phyloP scores from a whole-genome alignment of 148 eudicot species.

The Amaranthus hypochondriacus region DNA sequence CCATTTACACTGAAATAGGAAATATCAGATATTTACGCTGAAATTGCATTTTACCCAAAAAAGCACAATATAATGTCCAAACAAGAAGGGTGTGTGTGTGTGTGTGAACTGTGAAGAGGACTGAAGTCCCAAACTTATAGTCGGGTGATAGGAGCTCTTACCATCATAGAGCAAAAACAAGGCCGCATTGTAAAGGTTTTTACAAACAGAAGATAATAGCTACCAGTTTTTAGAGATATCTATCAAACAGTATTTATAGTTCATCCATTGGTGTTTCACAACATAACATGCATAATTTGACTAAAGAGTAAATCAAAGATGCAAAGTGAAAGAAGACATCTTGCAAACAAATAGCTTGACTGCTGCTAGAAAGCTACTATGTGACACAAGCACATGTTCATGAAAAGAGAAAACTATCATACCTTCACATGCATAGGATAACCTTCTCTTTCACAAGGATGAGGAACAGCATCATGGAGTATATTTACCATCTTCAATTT shows the following conservation, averaged over 20 bases:
- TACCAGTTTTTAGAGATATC: too few species aligned
- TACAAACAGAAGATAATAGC: too few species aligned
- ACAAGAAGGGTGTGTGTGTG: too few species aligned
- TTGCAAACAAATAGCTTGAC: background rate
- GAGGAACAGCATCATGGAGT: constrained; percentile 82
- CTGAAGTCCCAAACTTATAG: background rate
- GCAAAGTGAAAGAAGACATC: background rate
- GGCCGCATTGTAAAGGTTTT: too few species aligned
- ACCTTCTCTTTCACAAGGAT: constrained; percentile 55
- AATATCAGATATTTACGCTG: too few species aligned
- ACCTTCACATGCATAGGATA: constrained; percentile 96
- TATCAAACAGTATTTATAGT: background rate
- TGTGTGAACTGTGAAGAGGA: background rate
- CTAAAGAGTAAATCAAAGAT: background rate
- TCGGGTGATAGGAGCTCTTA: too few species aligned
- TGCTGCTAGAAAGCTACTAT: background rate
- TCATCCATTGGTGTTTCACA: background rate
- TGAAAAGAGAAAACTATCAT: background rate
- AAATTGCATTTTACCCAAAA: too few species aligned
- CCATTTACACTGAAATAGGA: too few species aligned
- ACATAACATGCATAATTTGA: too few species aligned
- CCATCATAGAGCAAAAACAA: too few species aligned
- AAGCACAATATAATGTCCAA: too few species aligned
- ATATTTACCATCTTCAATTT: constrained; percentile 53
- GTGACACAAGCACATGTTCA: background rate